Percentiles rank a stretch among this genome's conserved stretches.
phyloP scores from a whole-genome alignment of 2,329 filamentous ascomycete genomes.

The Sporothrix luriei region DNA sequence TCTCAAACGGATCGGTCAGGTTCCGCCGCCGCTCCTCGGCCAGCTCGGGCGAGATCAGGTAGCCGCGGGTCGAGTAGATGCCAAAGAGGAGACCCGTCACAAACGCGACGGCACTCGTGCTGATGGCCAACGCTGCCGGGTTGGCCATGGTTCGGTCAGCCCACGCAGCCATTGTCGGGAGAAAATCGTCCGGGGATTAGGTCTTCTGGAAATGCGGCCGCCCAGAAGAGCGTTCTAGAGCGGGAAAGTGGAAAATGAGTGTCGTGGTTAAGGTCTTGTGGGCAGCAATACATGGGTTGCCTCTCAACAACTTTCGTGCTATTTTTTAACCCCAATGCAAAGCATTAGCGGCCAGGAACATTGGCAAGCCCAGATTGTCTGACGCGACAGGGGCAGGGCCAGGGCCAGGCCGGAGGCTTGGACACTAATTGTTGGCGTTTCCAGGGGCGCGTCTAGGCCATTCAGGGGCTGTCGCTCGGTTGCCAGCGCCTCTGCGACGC shows the following conservation, averaged over 20 bases:
- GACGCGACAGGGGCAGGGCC: constrained; percentile 9
- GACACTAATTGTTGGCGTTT: constrained; percentile 9
- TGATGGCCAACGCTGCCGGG: constrained; percentile 58
- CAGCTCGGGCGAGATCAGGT: constrained; percentile 60
- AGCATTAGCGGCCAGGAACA: constrained; percentile 1
- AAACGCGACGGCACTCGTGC: constrained; percentile 73
- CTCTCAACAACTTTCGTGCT: not conserved
- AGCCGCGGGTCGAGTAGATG: constrained; percentile 67
- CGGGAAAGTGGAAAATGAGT: not conserved
- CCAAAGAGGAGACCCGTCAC: constrained; percentile 80
- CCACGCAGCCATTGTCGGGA: constrained; percentile 26
- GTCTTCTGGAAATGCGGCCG: not conserved
- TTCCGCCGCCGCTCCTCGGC: constrained; percentile 59
- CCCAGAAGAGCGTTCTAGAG: not conserved
- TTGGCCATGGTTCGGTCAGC: constrained; percentile 24
- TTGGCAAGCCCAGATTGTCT: not conserved
- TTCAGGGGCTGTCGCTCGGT: not conserved
- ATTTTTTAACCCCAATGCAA: constrained; percentile 17
- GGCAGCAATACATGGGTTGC: not conserved
- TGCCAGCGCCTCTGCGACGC: not conserved
- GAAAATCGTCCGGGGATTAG: not conserved
- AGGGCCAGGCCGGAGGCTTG: not conserved
- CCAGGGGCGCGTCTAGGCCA: not conserved
- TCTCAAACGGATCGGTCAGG: constrained; percentile 64
- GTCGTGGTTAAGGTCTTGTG: not conserved